Conservation (phyloP, 139 green algal genomes). For the Chara braunii region DNA sequence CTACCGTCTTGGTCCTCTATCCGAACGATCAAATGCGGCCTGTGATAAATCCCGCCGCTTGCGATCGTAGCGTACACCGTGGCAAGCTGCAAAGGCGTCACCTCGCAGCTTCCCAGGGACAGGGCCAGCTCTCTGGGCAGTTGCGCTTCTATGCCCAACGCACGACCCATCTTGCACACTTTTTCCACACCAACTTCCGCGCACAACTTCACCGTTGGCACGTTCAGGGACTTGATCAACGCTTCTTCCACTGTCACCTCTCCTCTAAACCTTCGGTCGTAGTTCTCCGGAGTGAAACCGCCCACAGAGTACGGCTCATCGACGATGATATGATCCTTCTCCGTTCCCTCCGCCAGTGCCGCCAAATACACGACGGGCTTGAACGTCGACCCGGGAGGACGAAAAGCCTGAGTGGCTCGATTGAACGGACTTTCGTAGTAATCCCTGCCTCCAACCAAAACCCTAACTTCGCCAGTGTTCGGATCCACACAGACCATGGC, state of each 20-base stretch:
- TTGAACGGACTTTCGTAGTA: slow-evolving; percentile 48
- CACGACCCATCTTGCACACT: slow-evolving; percentile 31
- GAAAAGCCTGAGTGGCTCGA: slow-evolving; percentile 38
- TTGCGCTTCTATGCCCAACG: slow-evolving; percentile 34
- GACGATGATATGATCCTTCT: slow-evolving; percentile 31
- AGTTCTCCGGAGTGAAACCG: slow-evolving; percentile 36
- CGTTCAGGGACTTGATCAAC: slow-evolving; percentile 48
- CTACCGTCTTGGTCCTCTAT: slow-evolving; percentile 13
- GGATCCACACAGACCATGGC: slow-evolving; percentile 50
- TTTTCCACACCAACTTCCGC: slow-evolving; percentile 43
- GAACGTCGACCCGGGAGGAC: slow-evolving; percentile 42
- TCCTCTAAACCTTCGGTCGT: slow-evolving; percentile 38
- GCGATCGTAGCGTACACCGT: slow-evolving; percentile 48
- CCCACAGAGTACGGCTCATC: slow-evolving; percentile 31
- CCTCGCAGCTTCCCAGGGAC: slow-evolving; percentile 46
- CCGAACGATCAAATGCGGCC: slow-evolving; percentile 42
- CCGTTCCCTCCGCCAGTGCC: slow-evolving; percentile 40
- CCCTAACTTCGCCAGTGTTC: slow-evolving; percentile 41
- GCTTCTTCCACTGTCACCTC: slow-evolving; percentile 38
- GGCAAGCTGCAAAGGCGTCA: slow-evolving; percentile 48
- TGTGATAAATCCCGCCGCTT: slow-evolving; percentile 33
- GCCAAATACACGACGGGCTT: slow-evolving; percentile 52
- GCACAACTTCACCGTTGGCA: slow-evolving; percentile 51
- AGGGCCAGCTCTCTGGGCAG: slow-evolving; percentile 45
- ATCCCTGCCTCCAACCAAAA: slow-evolving; percentile 49